Evolutionary conservation across 306 rosid genomes (phyloP).

Genomic region (Casuarina equisetifolia): DNA sequence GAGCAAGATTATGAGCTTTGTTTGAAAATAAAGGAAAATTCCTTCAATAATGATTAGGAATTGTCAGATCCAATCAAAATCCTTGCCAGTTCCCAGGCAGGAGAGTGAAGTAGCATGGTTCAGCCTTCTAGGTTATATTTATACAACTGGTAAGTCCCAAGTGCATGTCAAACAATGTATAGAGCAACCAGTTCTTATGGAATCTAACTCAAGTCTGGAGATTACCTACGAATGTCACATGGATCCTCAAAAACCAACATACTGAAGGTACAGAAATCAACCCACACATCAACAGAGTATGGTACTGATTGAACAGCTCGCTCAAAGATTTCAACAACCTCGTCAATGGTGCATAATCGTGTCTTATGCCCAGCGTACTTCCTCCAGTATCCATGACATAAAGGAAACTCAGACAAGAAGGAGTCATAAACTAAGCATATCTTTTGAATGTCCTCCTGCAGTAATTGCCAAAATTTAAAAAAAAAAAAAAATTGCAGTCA

Average conservation of each 20-base stretch:
- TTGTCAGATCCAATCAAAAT: neutral
- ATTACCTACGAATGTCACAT: conserved; percentile 76
- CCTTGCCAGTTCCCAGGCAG: neutral
- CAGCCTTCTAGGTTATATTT: neutral
- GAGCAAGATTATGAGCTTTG: no score
- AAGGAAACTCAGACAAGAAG: conserved; percentile 74
- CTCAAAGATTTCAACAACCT: conserved; percentile 79
- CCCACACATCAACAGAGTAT: conserved; percentile 68
- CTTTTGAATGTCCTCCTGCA: conserved; percentile 67
- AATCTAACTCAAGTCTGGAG: neutral
- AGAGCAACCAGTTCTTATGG: neutral
- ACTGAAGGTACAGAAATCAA: conserved; percentile 72
- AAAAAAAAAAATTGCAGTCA: neutral
- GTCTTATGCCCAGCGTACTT: conserved; percentile 65
- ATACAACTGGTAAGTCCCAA: conserved; percentile 1
- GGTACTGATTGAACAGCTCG: conserved; percentile 68
- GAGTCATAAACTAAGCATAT: conserved; percentile 59
- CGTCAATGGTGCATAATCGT: conserved; percentile 52
- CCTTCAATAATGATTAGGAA: neutral
- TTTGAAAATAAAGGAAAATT: neutral
- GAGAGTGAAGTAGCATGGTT: neutral
- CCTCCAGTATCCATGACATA: conserved; percentile 93
- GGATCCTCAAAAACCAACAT: conserved; percentile 75
- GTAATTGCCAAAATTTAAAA: conserved; percentile 23
- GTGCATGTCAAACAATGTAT: neutral